Percentiles rank a stretch among this genome's conserved stretches.
phyloP scores from a whole-genome alignment of 1,284 basidiomycete genomes.

The Sphaerobolus stellatus region DNA sequence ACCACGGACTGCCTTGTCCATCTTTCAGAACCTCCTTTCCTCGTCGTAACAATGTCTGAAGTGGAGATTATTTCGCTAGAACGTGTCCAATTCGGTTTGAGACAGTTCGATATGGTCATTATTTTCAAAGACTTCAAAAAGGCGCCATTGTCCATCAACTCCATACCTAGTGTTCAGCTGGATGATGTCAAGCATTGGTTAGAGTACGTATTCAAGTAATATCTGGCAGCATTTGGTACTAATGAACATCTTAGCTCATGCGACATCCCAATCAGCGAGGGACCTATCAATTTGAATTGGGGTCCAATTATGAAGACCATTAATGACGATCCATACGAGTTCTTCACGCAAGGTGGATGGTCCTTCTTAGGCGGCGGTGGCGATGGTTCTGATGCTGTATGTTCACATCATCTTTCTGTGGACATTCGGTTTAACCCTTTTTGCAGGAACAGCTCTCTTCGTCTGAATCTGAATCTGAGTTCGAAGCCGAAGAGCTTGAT shows the following conservation, averaged over 20 bases:
- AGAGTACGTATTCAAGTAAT: constrained; percentile 64
- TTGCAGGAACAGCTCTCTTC: constrained; percentile 26
- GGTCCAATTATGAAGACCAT: constrained; percentile 96
- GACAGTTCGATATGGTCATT: constrained; percentile 96
- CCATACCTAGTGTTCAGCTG: constrained; percentile 85
- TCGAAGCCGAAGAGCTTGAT: constrained; percentile 55
- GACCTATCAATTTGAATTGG: constrained; percentile 98
- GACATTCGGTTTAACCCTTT: constrained; percentile 8
- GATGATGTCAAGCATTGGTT: constrained; percentile 99
- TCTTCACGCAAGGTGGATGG: constrained; percentile 97
- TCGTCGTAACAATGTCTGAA: constrained; percentile 91
- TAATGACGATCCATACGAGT: constrained; percentile 93
- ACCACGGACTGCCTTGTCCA: constrained; percentile 98
- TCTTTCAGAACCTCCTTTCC: constrained; percentile 93
- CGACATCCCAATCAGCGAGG: constrained; percentile 94
- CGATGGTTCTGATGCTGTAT: constrained; percentile 59
- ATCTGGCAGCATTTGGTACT: constrained; percentile 11
- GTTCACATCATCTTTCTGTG: constrained; percentile 16
- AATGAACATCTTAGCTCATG: constrained; percentile 64
- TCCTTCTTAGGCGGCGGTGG: constrained; percentile 80
- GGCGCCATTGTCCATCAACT: constrained; percentile 90
- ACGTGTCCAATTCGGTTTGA: constrained; percentile 94
- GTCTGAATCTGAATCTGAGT: constrained; percentile 80
- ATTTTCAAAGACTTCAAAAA: constrained; percentile 97
- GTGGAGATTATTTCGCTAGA: constrained; percentile 97